Evolutionary conservation across 495 filamentous ascomycete genomes (phyloP).

Genomic region (Staphylotrichum longicolle): DNA sequence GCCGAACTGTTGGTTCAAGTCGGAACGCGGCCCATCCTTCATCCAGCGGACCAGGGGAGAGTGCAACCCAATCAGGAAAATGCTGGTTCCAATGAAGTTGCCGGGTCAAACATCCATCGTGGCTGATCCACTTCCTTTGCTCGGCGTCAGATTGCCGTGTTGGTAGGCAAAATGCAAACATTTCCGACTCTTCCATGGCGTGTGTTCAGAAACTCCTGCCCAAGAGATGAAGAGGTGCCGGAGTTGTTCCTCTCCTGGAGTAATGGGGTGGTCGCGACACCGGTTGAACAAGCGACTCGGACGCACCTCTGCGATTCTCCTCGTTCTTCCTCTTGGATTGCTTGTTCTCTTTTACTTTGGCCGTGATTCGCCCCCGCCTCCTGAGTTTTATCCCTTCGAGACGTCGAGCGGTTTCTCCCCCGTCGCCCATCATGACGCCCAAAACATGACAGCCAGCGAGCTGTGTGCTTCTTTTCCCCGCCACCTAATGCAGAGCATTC

Average conservation of each 20-base stretch:
- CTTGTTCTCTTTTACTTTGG: background rate
- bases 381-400: conserved; percentile 14
- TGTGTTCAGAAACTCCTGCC: background rate
- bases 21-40: no score
- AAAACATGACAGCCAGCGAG: conserved; percentile 14
- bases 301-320: background rate
- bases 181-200: background rate
- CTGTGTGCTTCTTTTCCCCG: conserved; percentile 29
- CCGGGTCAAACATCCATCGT: no score
- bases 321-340: background rate
- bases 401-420: conserved; percentile 24
- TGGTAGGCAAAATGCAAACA: background rate
- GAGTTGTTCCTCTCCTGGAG: background rate
- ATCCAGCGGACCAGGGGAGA: no score
- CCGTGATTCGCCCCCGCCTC: background rate
- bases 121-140: background rate
- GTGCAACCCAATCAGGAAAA: no score
- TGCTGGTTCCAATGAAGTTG: no score
- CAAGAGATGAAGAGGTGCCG: conserved; percentile 1
- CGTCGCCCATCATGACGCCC: conserved; percentile 7
- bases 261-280: background rate
- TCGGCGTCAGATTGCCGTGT: background rate
- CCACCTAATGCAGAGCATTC: conserved; percentile 23
- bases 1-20: no score
- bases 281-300: conserved; percentile 1